Conservation (phyloP, 176 grass and related monocot species). For the Eragrostis curvula region DNA sequence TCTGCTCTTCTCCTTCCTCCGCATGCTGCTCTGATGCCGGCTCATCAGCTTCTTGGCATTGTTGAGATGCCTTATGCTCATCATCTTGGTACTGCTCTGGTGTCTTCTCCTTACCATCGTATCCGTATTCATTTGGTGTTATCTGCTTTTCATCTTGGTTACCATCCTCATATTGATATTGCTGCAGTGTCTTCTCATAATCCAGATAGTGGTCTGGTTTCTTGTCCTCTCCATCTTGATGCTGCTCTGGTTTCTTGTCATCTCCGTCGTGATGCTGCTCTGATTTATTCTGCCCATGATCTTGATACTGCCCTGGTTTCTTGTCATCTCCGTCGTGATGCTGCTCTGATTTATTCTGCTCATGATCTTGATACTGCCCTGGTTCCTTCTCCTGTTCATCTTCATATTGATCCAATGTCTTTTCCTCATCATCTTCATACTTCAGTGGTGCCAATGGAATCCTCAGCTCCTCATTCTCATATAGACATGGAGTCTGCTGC, state of each 20-base stretch:
- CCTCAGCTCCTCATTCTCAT: conserved; percentile 22
- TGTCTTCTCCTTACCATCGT: conserved; percentile 11
- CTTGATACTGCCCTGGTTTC: conserved; percentile 17
- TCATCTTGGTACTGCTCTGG: conserved; percentile 1
- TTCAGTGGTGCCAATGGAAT: conserved; percentile 26
- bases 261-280: conserved; percentile 23
- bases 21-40: conserved; percentile 18
- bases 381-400: conserved; percentile 23
- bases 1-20: conserved; percentile 1
- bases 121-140: conserved; percentile 9
- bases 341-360: conserved; percentile 14
- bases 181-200: conserved; percentile 32
- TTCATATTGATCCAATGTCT: conserved; percentile 19
- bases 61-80: conserved; percentile 17
- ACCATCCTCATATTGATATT: conserved; percentile 31
- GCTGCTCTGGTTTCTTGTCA: conserved; percentile 24
- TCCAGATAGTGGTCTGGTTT: conserved; percentile 8
- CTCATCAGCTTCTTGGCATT: conserved; percentile 6
- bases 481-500: conserved; percentile 2
- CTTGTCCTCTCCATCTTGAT: conserved; percentile 6
- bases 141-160: conserved; percentile 19
- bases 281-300: conserved; percentile 2
- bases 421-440: conserved; percentile 31
- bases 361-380: neutral
- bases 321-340: conserved; percentile 30